These are phyloP conservation scores for Emericellopsis atlantica DNA, from an alignment of 2,329 filamentous ascomycete species.

Conservation along the genomic window DNA sequence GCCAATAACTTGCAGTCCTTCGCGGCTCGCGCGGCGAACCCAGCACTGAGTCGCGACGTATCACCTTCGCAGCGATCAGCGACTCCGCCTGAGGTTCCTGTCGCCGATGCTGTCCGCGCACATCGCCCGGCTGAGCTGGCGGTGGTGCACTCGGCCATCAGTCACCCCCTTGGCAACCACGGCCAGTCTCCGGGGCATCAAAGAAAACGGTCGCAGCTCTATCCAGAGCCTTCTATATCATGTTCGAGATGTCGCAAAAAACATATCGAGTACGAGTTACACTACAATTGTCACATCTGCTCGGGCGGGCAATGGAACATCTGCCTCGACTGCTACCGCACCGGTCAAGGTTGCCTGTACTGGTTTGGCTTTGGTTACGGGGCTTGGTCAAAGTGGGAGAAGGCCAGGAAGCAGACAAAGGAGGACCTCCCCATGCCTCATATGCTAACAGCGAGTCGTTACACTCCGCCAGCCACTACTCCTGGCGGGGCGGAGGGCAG, in stretches of 20 bases:
- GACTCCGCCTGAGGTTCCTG: constrained; percentile 10
- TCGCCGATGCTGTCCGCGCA: constrained; percentile 7
- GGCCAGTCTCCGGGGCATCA: constrained; percentile 16
- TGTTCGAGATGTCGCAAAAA: constrained; percentile 59
- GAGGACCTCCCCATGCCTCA: constrained; percentile 36
- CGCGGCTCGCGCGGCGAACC: constrained; percentile 17
- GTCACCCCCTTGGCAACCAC: constrained; percentile 16
- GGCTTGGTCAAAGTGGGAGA: constrained; percentile 57
- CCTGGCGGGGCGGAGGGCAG: constrained; percentile 41
- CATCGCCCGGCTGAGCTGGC: constrained; percentile 26
- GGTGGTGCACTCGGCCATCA: constrained; percentile 18
- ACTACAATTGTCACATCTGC: constrained; percentile 72
- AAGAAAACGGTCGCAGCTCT: constrained; percentile 35
- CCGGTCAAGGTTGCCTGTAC: constrained; percentile 63
- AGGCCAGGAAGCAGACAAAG: constrained; percentile 18
- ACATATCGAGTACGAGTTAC: constrained; percentile 74
- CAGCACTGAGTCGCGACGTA: constrained; percentile 1
- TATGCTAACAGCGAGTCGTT: constrained; percentile 45
- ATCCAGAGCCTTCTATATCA: constrained; percentile 57
- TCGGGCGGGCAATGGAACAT: constrained; percentile 62
- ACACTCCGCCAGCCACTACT: constrained; percentile 32
- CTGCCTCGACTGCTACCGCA: constrained; percentile 69
- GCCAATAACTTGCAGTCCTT: constrained; percentile 11
- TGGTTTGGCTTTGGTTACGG: constrained; percentile 81
- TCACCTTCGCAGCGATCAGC: constrained; percentile 1